Evolutionary conservation across 1,284 basidiomycete species (phyloP).

Genomic region (Schizopora paradoxa): DNA sequence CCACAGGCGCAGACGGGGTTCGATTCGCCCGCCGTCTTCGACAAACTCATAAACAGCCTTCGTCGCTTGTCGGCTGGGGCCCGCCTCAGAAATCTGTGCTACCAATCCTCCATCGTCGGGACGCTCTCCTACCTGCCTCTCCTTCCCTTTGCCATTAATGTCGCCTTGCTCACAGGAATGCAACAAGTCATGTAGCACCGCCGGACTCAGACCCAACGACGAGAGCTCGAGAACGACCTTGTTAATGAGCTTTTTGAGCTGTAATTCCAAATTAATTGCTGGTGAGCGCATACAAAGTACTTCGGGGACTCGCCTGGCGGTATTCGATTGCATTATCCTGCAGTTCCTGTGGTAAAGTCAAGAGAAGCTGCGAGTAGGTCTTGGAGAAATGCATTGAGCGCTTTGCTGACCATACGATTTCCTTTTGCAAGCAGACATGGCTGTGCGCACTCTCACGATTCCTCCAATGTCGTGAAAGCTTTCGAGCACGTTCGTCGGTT

Average conservation of each 20-base stretch:
- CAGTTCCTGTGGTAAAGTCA: constrained; percentile 70
- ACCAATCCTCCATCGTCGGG: constrained; percentile 4
- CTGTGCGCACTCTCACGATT: no score
- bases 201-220: constrained; percentile 67
- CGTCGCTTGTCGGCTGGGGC: constrained; percentile 13
- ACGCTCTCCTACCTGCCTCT: constrained; percentile 17
- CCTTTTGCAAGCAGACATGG: no score
- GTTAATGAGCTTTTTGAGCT: constrained; percentile 94
- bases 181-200: constrained; percentile 46
- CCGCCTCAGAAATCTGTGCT: neutral
- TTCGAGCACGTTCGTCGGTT: no score
- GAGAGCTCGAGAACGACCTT: constrained; percentile 80
- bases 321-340: constrained; percentile 83
- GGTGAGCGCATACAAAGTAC: neutral
- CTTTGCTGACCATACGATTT: no score
- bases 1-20: constrained; percentile 52
- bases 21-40: constrained; percentile 40
- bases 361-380: constrained; percentile 65
- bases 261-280: constrained; percentile 5
- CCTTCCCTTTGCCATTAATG: constrained; percentile 17
- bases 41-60: constrained; percentile 53
- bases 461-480: no score
- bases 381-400: constrained; percentile 86
- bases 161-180: constrained; percentile 26
- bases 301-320: constrained; percentile 50